Evolutionary conservation across 2,329 filamentous ascomycete species (phyloP).

Genomic region (Chalara sp.): DNA sequence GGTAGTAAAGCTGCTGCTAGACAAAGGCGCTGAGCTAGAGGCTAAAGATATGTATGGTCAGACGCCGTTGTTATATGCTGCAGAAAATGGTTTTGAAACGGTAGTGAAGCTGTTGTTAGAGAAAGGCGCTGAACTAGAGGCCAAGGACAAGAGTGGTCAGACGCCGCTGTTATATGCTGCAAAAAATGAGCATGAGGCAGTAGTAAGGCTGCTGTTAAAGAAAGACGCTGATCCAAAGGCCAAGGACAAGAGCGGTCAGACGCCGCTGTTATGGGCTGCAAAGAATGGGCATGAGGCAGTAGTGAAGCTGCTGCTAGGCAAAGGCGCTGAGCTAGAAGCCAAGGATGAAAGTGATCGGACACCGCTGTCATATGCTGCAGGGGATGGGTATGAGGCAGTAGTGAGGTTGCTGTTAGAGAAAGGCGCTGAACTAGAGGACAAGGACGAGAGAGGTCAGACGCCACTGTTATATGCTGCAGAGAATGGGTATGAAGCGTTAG

Average conservation of each 20-base stretch:
- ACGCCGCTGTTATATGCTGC: conserved; percentile 1
- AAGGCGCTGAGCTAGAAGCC: too few species aligned
- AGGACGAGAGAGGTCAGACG: neutral
- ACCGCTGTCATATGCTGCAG: too few species aligned
- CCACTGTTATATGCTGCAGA: neutral
- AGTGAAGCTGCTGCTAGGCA: too few species aligned
- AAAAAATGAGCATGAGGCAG: neutral
- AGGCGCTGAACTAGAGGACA: too few species aligned
- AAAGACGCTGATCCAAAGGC: neutral
- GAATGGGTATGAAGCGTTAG: neutral
- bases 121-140: neutral
- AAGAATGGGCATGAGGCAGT: too few species aligned
- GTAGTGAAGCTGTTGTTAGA: neutral
- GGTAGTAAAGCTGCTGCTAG: too few species aligned
- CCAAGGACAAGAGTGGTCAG: neutral
- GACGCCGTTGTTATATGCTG: neutral
- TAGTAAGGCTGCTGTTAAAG: neutral
- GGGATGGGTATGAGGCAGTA: too few species aligned
- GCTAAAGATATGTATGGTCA: too few species aligned
- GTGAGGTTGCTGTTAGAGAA: too few species aligned
- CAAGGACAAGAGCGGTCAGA: too few species aligned
- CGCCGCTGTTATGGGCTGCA: too few species aligned
- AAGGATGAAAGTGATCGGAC: neutral
- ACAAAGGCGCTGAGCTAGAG: too few species aligned
- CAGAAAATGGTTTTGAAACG: neutral